Evolutionary conservation across 2,329 filamentous ascomycete genomes (phyloP), one percentile per base, ranked within the genome.

Genomic region (Aspergillus floridensis): DNA sequence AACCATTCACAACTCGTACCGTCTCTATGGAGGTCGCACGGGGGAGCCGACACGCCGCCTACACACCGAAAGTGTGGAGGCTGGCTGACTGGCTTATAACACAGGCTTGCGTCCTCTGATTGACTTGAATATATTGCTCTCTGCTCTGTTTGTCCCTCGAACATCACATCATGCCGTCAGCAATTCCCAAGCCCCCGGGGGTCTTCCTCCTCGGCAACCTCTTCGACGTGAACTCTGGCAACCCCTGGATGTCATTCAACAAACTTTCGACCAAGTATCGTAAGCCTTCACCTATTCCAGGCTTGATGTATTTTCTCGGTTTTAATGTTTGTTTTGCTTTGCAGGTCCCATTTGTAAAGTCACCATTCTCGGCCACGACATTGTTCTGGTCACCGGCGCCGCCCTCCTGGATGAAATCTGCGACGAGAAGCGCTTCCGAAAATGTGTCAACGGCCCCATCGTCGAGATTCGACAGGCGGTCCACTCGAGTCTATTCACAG

Each of bases 401-500:
- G 81, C 80, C 41, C 76, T 90, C 0, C 76, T 89, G 32, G 81
- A 88, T 58, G 88, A 91, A 67, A 70, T 85, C 16, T 89, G 86
- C 66, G 84, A 91, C 61, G 86, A 91, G 72, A 84, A 79, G 59
- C 80, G 86, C 19, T 90, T 91, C 70, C 74, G 69, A 24, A 76
- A 76, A 66, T 72, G 67, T 56, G 72, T 80, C 24, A 90, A 89
- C 65, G 72, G 71, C 7, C 77, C 80, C 0, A 74, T 89, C 2
- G 66, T 76, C 8, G 72, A 88, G 68, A 80, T 91, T 50, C 78
- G 88, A 64, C 80, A 84, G 59, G 84, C 82, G 21, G 80, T 87
- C 1, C 79, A 85, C 61, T 86, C 89, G 77, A 88, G 87, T 26
- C 80, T 91, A 4, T 90, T 91, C 70, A 90, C 87, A 0, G 86